These are phyloP conservation scores for Verticillium albo-atrum DNA, from an alignment of 2,329 filamentous ascomycete species.

Conservation along the genomic window DNA sequence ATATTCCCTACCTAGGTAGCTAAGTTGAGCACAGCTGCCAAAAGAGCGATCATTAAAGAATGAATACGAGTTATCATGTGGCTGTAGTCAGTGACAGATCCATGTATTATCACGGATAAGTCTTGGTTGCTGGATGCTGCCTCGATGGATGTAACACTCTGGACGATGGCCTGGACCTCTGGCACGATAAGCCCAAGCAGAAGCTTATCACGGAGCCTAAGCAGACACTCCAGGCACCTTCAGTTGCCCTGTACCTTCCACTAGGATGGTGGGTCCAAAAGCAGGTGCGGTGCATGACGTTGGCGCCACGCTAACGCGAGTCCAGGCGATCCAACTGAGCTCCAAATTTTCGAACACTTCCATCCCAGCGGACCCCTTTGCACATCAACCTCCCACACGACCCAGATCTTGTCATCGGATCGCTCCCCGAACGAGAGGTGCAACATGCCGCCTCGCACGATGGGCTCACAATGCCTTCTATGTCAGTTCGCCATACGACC, in stretches of 20 bases:
- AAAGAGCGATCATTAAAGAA: too few species aligned
- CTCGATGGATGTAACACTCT: too few species aligned
- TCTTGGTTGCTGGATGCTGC: too few species aligned
- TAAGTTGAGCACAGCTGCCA: too few species aligned
- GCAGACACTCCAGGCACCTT: too few species aligned
- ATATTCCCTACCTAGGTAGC: too few species aligned
- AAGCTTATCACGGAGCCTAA: neutral
- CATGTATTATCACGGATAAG: too few species aligned
- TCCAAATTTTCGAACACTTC: neutral
- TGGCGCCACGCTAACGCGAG: neutral
- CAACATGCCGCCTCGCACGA: constrained; percentile 10
- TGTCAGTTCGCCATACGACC: constrained; percentile 9
- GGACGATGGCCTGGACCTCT: neutral
- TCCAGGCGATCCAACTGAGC: neutral
- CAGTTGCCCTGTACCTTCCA: too few species aligned
- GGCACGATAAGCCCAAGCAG: neutral
- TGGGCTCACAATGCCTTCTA: constrained; percentile 10
- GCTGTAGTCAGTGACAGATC: too few species aligned
- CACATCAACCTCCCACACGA: neutral
- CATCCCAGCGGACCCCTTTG: neutral
- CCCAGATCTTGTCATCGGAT: neutral
- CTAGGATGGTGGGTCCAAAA: neutral
- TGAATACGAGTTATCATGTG: too few species aligned
- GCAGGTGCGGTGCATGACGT: neutral
- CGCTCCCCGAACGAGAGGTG: neutral